These are phyloP conservation scores for Podaxis carcinomalis DNA, from an alignment of 768 basidiomycete genomes.

Conservation along the genomic window DNA sequence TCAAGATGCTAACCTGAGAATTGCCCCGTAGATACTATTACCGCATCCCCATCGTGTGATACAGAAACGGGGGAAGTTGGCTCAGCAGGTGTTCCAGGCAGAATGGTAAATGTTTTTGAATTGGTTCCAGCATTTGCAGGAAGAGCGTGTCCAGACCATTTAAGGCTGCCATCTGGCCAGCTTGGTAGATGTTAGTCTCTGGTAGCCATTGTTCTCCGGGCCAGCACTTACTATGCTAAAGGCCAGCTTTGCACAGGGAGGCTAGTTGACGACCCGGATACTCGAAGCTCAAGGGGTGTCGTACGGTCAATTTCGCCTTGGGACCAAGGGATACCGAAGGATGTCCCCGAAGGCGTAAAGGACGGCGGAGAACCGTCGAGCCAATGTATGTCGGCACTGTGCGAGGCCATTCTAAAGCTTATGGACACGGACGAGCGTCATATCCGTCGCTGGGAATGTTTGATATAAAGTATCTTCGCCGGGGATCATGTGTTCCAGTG, in stretches of 20 bases:
- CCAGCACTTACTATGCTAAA: constrained; percentile 27
- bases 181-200: constrained; percentile 13
- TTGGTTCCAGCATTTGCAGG: constrained; percentile 22
- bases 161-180: constrained; percentile 35
- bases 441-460: not conserved
- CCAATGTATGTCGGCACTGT: constrained; percentile 27
- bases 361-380: constrained; percentile 26
- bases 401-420: constrained; percentile 16
- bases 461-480: not conserved
- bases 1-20: constrained; percentile 25
- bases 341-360: constrained; percentile 26
- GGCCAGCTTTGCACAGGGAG: constrained; percentile 28
- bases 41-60: constrained; percentile 15
- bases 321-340: constrained; percentile 33
- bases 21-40: constrained; percentile 29
- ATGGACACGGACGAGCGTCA: not conserved
- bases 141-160: constrained; percentile 36
- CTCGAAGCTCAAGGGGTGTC: constrained; percentile 21
- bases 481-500: constrained; percentile 8
- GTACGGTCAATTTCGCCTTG: constrained; percentile 33
- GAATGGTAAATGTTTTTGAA: constrained; percentile 19
- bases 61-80: constrained; percentile 28
- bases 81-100: constrained; percentile 29
- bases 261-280: not conserved
- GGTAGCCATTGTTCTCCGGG: not conserved